Percentiles rank a stretch among this genome's conserved stretches.
Conservation (phyloP, 1,284 basidiomycete species). For the Bondarzewia mesenterica region DNA sequence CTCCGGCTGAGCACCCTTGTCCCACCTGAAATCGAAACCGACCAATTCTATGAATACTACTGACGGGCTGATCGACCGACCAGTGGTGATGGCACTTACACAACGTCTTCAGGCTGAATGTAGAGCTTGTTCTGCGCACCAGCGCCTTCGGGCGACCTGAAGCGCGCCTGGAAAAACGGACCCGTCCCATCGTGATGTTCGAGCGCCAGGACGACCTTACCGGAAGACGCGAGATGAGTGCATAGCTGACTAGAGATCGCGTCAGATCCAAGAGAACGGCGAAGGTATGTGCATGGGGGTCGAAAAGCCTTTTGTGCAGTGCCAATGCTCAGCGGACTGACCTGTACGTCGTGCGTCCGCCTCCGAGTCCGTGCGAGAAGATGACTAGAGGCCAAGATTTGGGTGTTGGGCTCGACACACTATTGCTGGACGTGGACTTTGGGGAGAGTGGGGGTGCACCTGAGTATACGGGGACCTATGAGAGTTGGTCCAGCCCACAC, state of each 20-base stretch:
- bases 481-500: not conserved
- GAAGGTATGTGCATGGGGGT: too few species aligned
- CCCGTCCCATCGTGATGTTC: constrained; percentile 76
- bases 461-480: constrained; percentile 7
- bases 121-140: constrained; percentile 15
- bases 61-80: too few species aligned
- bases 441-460: not conserved
- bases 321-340: too few species aligned
- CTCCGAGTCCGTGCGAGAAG: constrained; percentile 80
- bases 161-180: constrained; percentile 30
- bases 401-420: not conserved
- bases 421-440: not conserved
- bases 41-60: not conserved
- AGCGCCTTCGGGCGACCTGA: constrained; percentile 21
- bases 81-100: constrained; percentile 12
- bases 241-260: constrained; percentile 53
- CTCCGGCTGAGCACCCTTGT: constrained; percentile 5
- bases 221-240: constrained; percentile 59
- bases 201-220: constrained; percentile 68
- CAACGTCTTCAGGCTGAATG: constrained; percentile 17
- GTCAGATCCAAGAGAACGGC: too few species aligned
- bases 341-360: constrained; percentile 66
- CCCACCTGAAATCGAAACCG: constrained; percentile 4
- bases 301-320: too few species aligned
- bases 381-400: constrained; percentile 61